Evolutionary conservation across 495 filamentous ascomycete species (phyloP).

Genomic region (Daldinia concentrica): DNA sequence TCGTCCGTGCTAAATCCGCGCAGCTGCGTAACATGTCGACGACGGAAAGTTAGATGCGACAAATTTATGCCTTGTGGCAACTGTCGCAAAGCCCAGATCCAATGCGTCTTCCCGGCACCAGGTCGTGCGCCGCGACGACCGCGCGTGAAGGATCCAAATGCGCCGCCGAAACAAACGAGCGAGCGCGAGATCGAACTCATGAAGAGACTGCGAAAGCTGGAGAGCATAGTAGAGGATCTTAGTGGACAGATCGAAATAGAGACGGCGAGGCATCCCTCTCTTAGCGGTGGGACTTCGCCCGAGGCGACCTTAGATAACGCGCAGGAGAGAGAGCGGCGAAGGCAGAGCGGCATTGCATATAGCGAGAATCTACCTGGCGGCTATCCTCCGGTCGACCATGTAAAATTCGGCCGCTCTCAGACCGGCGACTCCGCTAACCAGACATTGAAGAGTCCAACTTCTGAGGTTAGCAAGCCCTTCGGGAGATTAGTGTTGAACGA

Average conservation of each 20-base stretch:
- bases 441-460: conserved; percentile 39
- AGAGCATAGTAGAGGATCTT: conserved; percentile 79
- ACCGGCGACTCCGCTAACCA: conserved; percentile 33
- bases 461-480: conserved; percentile 71
- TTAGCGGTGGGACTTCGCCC: conserved; percentile 52
- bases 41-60: conserved; percentile 88
- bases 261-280: conserved; percentile 50
- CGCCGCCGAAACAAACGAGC: conserved; percentile 60
- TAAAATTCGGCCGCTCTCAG: conserved; percentile 36
- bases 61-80: conserved; percentile 86
- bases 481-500: conserved; percentile 87
- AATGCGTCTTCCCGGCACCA: conserved; percentile 85
- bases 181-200: conserved; percentile 79
- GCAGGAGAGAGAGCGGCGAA: conserved; percentile 43
- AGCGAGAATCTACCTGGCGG: conserved; percentile 38
- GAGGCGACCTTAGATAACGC: conserved; percentile 43
- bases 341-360: conserved; percentile 37
- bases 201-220: conserved; percentile 78
- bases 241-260: conserved; percentile 64
- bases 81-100: conserved; percentile 77
- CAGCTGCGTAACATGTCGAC: conserved; percentile 85
- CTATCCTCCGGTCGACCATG: conserved; percentile 31
- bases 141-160: conserved; percentile 66
- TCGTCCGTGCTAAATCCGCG: conserved; percentile 65
- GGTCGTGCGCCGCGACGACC: conserved; percentile 79